Evolutionary conservation across 371 early-diverging fungal genomes (phyloP).

Genomic region (Circinella minor): DNA sequence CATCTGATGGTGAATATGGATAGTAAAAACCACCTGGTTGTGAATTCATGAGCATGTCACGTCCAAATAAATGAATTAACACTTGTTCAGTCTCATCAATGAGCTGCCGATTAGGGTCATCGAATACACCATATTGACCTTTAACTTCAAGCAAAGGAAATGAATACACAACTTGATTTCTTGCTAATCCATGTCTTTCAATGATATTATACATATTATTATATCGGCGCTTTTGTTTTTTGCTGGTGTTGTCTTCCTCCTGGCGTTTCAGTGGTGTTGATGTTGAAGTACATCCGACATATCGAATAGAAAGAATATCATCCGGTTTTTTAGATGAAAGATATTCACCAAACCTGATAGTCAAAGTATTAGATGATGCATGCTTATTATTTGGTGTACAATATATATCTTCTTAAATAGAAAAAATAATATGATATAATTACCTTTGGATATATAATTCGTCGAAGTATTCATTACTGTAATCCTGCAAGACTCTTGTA

Average conservation of each 20-base stretch:
- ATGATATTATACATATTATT: no score
- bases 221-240: no score
- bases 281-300: not conserved
- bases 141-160: no score
- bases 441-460: not conserved
- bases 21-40: not conserved
- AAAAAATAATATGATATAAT: no score
- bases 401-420: no score
- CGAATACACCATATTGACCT: no score
- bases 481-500: not conserved
- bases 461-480: not conserved
- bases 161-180: no score
- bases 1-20: no score
- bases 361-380: no score
- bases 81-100: conserved; percentile 2
- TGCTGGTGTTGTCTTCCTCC: not conserved
- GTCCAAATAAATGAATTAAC: conserved; percentile 8
- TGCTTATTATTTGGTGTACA: no score
- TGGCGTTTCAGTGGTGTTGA: not conserved
- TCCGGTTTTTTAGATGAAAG: not conserved
- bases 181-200: no score
- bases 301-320: not conserved
- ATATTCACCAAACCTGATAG: not conserved
- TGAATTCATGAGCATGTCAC: not conserved
- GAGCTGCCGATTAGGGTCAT: no score